Evolutionary conservation across 805 yeast species (phyloP).

Genomic region (Yamadazyma endophytica): DNA sequence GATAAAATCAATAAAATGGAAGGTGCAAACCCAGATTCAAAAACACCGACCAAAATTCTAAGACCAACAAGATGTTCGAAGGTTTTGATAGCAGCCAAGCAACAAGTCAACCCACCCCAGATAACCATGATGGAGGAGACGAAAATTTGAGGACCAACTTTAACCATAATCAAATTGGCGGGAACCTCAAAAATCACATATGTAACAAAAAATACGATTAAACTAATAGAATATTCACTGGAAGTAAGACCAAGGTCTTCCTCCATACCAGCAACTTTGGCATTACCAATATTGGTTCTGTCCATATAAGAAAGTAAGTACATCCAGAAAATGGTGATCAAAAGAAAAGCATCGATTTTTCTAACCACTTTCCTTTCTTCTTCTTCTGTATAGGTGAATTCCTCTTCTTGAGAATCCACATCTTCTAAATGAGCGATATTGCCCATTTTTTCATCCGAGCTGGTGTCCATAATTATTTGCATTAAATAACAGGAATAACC

Average conservation of each 20-base stretch:
- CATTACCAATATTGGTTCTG: constrained; percentile 12
- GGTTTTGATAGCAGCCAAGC: constrained; percentile 13
- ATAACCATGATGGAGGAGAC: constrained; percentile 14
- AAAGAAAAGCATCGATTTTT: constrained; percentile 6
- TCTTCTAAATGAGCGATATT: neutral
- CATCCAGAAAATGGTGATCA: constrained; percentile 6
- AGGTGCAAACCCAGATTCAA: constrained; percentile 17
- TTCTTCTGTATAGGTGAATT: constrained; percentile 8
- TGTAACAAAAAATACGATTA: constrained; percentile 11
- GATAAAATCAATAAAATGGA: constrained; percentile 36
- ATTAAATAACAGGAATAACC: too few relatives aligned
- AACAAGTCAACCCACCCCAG: constrained; percentile 13
- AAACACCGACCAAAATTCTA: constrained; percentile 5
- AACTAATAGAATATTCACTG: constrained; percentile 7
- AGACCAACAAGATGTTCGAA: constrained; percentile 13
- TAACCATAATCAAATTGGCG: constrained; percentile 8
- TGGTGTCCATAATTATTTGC: too few relatives aligned
- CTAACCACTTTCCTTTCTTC: constrained; percentile 7
- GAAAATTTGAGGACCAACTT: constrained; percentile 11
- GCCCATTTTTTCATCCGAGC: constrained; percentile 2
- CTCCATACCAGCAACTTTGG: constrained; percentile 9
- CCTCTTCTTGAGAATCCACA: too few relatives aligned
- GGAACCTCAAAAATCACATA: constrained; percentile 12
- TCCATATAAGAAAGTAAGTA: constrained; percentile 12
- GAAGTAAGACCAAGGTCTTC: constrained; percentile 8